These are phyloP conservation scores for Phytophthora constricta DNA, from an alignment of 352 stramenopile genomes.

Conservation along the genomic window DNA sequence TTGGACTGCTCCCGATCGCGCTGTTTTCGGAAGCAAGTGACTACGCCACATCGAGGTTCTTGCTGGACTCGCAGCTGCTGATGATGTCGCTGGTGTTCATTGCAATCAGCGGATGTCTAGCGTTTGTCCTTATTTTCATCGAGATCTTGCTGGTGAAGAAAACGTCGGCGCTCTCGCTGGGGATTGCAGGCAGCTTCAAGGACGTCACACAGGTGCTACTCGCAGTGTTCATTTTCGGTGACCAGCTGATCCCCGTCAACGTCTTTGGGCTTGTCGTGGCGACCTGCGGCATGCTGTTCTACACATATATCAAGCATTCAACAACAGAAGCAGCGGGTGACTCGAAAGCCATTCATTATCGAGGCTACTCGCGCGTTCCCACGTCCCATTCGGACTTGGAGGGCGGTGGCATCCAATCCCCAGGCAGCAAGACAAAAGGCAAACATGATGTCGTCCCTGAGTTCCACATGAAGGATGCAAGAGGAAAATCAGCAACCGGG, in stretches of 20 bases:
- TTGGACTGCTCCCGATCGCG: conserved; percentile 76
- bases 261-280: conserved; percentile 71
- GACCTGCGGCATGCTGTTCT: conserved; percentile 77
- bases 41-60: conserved; percentile 65
- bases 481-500: conserved; percentile 25
- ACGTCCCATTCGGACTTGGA: conserved; percentile 35
- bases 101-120: conserved; percentile 69
- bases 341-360: conserved; percentile 12
- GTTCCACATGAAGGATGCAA: conserved; percentile 47
- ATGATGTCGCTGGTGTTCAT: conserved; percentile 66
- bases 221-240: conserved; percentile 78
- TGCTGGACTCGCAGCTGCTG: conserved; percentile 55
- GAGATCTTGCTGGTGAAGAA: conserved; percentile 85
- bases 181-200: conserved; percentile 82
- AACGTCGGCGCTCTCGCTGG: conserved; percentile 81
- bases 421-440: conserved; percentile 14
- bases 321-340: conserved; percentile 32
- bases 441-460: conserved; percentile 25
- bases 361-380: conserved; percentile 48
- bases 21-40: conserved; percentile 55
- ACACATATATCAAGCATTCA: conserved; percentile 77
- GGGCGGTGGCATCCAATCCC: conserved; percentile 20
- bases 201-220: conserved; percentile 84
- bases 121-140: conserved; percentile 83
- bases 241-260: conserved; percentile 70